These are phyloP conservation scores for Limonomyces culmigenus DNA, from an alignment of 1,284 basidiomycete species.

Conservation along the genomic window DNA sequence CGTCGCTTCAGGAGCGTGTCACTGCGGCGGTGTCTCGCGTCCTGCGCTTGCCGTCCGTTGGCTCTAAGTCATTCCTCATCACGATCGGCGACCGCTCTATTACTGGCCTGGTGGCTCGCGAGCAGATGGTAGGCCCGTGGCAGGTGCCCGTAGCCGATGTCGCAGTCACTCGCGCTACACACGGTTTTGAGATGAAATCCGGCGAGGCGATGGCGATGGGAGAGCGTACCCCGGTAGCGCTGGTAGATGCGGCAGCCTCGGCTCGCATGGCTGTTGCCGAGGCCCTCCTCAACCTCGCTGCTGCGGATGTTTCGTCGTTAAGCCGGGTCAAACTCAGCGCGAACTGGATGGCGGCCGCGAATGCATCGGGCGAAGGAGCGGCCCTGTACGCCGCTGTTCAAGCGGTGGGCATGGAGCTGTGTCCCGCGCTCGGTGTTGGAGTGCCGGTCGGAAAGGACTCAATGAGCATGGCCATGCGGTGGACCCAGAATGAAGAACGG, in stretches of 20 bases:
- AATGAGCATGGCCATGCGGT: constrained; percentile 99
- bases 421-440: constrained; percentile 85
- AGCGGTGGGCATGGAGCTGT: constrained; percentile 88
- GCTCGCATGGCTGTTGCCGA: constrained; percentile 95
- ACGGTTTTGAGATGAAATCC: constrained; percentile 71
- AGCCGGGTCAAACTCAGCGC: constrained; percentile 83
- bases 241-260: constrained; percentile 77
- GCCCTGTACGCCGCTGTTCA: constrained; percentile 86
- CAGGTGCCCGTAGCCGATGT: constrained; percentile 97
- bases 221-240: constrained; percentile 86
- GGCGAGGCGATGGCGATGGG: constrained; percentile 98
- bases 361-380: constrained; percentile 80
- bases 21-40: constrained; percentile 62
- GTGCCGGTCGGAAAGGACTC: constrained; percentile 99
- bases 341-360: constrained; percentile 99
- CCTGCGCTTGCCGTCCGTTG: constrained; percentile 82
- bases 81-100: constrained; percentile 95
- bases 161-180: constrained; percentile 88
- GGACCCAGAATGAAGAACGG: constrained; percentile 43
- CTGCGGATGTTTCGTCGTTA: constrained; percentile 62
- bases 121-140: constrained; percentile 99
- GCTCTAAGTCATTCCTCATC: constrained; percentile 93
- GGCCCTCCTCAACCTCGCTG: constrained; percentile 82
- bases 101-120: constrained; percentile 87
- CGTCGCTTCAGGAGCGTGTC: constrained; percentile 27